These are phyloP conservation scores for Pichia sp. DNA, from an alignment of 1,139 yeast species.

Conservation along the genomic window DNA sequence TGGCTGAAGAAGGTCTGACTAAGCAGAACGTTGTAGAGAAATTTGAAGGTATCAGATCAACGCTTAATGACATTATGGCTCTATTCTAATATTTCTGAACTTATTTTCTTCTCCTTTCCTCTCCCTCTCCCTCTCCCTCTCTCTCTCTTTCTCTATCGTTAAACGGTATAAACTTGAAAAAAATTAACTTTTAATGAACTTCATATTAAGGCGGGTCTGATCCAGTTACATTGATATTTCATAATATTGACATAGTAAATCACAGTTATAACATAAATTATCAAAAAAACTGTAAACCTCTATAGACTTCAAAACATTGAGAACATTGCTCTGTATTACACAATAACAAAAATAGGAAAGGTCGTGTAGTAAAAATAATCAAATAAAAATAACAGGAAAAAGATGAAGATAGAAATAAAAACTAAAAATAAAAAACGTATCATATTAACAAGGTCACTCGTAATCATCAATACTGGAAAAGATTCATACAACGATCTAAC, in stretches of 20 bases:
- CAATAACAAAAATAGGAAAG: no score
- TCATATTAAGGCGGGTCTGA: not conserved
- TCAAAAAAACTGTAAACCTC: not conserved
- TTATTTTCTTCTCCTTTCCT: not conserved
- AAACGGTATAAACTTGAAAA: no score
- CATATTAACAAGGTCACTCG: no score
- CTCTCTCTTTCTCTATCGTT: no score
- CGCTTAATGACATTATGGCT: not conserved
- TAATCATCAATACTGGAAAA: constrained; percentile 11
- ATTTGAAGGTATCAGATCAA: not conserved
- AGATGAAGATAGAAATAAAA: not conserved
- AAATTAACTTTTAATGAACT: no score
- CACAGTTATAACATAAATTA: not conserved
- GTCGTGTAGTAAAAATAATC: no score
- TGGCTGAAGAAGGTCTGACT: constrained; percentile 19
- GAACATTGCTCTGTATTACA: not conserved
- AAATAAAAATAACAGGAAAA: not conserved
- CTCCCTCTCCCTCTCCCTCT: no score
- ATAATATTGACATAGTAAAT: not conserved
- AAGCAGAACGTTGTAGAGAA: constrained; percentile 14
- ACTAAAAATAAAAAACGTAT: not conserved
- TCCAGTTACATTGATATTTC: not conserved
- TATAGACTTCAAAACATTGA: not conserved
- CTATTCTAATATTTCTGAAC: not conserved
- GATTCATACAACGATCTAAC: constrained; percentile 28